A percentile compares a stretch with the other conserved stretches of the same genome.
Conservation (phyloP, 176 grass and related monocot species). For the Cenchrus americanus region DNA sequence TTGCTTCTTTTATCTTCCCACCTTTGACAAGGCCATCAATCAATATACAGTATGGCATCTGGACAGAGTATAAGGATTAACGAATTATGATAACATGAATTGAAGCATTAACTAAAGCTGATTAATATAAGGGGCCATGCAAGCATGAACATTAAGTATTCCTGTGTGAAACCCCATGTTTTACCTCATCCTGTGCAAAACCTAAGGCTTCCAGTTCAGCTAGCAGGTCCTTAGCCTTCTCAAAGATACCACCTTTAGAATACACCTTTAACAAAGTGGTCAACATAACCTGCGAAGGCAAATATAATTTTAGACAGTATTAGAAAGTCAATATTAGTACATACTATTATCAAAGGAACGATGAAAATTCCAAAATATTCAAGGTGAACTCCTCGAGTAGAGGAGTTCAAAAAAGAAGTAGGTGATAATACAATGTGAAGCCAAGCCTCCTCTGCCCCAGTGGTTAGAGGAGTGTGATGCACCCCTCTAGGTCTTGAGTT, state of each 20-base stretch:
- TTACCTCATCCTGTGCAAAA: constrained; percentile 92
- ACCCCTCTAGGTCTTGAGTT: no score
- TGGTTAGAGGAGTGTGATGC: no score
- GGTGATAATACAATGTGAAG: not conserved
- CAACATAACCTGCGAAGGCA: constrained; percentile 72
- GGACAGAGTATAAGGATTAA: constrained; percentile 21
- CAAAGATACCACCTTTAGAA: constrained; percentile 88
- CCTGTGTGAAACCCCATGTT: constrained; percentile 22
- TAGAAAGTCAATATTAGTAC: constrained; percentile 13
- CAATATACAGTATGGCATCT: constrained; percentile 94
- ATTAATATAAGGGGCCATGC: constrained; percentile 12
- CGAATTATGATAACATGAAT: constrained; percentile 25
- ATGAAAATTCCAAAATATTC: not conserved
- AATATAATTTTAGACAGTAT: constrained; percentile 16
- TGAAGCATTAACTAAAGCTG: constrained; percentile 23
- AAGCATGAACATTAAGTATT: constrained; percentile 16
- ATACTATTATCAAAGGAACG: not conserved
- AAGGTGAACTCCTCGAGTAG: not conserved
- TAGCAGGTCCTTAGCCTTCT: constrained; percentile 83
- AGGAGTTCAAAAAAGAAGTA: constrained; percentile 14
- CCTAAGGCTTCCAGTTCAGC: constrained; percentile 74
- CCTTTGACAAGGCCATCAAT: constrained; percentile 90
- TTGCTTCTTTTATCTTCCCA: constrained; percentile 74
- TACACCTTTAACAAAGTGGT: constrained; percentile 97
- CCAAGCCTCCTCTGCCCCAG: no score